Percentiles rank a stretch among this genome's conserved stretches.
Evolutionary conservation across 345 rosid species (phyloP).

Genomic region (Dovyalis caffra): DNA sequence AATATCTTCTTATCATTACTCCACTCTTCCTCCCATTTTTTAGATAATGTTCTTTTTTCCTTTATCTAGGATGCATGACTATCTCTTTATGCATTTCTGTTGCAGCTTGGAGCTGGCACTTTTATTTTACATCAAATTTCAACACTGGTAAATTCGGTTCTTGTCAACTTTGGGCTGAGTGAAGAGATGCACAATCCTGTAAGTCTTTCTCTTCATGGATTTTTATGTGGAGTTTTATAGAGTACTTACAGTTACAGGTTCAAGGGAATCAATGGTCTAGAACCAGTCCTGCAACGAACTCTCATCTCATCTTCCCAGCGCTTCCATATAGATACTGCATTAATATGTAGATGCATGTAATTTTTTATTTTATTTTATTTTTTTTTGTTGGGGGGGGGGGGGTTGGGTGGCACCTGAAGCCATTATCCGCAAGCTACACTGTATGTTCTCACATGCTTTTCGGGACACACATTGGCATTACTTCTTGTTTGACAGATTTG

Average conservation of each 20-base stretch:
- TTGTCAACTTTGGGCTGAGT: constrained; percentile 71
- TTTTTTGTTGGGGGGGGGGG: too few relatives aligned
- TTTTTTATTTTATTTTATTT: background rate
- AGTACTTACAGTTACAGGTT: background rate
- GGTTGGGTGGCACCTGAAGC: background rate
- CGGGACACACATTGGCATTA: background rate
- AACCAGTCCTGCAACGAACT: background rate
- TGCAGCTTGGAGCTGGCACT: constrained; percentile 87
- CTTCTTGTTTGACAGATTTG: background rate
- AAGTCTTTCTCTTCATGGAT: constrained; percentile 25
- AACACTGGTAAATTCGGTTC: constrained; percentile 66
- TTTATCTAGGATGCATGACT: constrained; percentile 3
- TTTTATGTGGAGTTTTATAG: background rate
- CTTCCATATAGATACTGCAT: background rate
- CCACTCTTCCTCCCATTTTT: background rate
- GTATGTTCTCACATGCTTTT: background rate
- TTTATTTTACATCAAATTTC: constrained; percentile 79
- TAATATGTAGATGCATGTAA: background rate
- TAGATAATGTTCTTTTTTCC: background rate
- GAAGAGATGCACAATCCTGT: constrained; percentile 96
- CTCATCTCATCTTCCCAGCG: background rate
- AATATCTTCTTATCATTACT: background rate
- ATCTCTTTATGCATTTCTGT: constrained; percentile 21
- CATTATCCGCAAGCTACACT: background rate
- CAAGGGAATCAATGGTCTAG: background rate